Conservation (phyloP, 2,329 filamentous ascomycete genomes). For the Bipolaris zeicola region DNA sequence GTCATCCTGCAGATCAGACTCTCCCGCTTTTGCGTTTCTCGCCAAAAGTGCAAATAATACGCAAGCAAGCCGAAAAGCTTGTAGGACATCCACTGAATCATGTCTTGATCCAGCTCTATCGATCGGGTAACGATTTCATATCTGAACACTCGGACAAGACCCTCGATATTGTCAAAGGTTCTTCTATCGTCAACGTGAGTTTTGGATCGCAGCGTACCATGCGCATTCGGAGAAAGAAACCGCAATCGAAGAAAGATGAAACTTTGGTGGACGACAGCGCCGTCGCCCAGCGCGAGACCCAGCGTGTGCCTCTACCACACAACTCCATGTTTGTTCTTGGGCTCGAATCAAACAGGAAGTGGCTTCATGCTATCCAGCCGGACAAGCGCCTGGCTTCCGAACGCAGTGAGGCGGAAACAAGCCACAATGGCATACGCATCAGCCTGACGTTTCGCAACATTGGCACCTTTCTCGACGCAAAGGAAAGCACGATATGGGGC, state of each 20-base stretch:
- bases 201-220: constrained; percentile 91
- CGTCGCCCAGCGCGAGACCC: constrained; percentile 55
- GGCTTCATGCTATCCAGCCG: constrained; percentile 89
- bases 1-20: constrained; percentile 89
- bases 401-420: constrained; percentile 72
- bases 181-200: constrained; percentile 89
- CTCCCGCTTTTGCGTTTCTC: constrained; percentile 79
- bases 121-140: constrained; percentile 87
- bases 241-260: constrained; percentile 13
- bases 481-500: constrained; percentile 80
- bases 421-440: constrained; percentile 77
- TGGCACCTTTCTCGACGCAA: constrained; percentile 76
- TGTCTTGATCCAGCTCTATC: constrained; percentile 89
- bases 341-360: constrained; percentile 77
- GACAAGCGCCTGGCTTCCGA: constrained; percentile 76
- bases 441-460: constrained; percentile 91
- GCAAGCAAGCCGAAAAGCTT: constrained; percentile 68
- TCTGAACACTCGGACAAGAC: constrained; percentile 98
- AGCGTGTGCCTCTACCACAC: constrained; percentile 78
- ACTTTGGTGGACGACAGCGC: constrained; percentile 31
- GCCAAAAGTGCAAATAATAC: constrained; percentile 71
- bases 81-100: constrained; percentile 87
- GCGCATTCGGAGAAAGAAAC: constrained; percentile 82
- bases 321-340: constrained; percentile 89
- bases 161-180: constrained; percentile 80